phyloP scores from a whole-genome alignment of 305 asterid species.

The Nicotiana rustica region DNA sequence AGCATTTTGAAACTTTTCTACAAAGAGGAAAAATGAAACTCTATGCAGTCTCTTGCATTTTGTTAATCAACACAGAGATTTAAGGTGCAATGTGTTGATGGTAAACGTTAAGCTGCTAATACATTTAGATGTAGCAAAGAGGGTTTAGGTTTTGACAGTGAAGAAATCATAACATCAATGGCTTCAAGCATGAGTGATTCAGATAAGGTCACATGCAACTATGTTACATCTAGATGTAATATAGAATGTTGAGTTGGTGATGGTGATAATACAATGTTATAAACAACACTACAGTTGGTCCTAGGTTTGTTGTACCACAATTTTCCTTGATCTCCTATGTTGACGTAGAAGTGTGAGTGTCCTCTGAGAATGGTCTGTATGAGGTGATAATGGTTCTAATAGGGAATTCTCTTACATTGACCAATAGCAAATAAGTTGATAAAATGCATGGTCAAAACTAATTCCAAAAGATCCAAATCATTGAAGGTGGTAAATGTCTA shows the following conservation, averaged over 20 bases:
- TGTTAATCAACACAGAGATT: too few species aligned
- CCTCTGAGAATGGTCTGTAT: background rate
- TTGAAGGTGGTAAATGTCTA: too few species aligned
- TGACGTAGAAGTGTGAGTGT: background rate
- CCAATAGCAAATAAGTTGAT: background rate
- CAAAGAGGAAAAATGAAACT: background rate
- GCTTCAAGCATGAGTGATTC: background rate
- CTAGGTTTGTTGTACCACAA: background rate
- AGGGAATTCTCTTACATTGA: background rate
- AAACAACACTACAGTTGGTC: background rate
- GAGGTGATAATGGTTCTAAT: background rate
- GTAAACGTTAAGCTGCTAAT: constrained; percentile 6
- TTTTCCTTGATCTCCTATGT: background rate
- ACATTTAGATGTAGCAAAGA: background rate
- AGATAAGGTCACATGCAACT: background rate
- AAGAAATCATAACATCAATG: background rate
- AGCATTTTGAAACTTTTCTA: background rate
- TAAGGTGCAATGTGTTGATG: background rate
- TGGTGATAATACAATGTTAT: background rate
- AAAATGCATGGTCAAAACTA: background rate
- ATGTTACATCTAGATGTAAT: too few species aligned
- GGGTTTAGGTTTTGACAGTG: constrained; percentile 3
- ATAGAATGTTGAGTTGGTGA: too few species aligned
- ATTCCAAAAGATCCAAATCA: too few species aligned
- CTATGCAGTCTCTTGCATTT: too few species aligned